A percentile compares a stretch with the other conserved stretches of the same genome.
Evolutionary conservation across 305 asterid species (phyloP).

Genomic region (Fraxinus ornus): DNA sequence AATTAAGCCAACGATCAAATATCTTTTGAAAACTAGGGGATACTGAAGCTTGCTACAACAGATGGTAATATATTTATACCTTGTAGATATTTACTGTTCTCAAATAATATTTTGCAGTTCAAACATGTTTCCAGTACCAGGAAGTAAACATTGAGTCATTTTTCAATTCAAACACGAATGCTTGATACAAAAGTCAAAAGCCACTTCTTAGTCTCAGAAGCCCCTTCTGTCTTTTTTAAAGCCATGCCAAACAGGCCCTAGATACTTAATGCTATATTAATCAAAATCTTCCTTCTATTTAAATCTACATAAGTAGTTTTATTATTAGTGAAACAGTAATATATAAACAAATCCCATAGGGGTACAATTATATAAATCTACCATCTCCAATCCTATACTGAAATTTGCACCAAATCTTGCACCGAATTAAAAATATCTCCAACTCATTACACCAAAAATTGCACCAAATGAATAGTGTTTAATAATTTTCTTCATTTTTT

Average conservation of each 20-base stretch:
- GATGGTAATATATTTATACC: not conserved
- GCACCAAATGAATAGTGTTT: no score
- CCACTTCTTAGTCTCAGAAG: not conserved
- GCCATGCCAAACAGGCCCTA: not conserved
- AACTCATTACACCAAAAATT: no score
- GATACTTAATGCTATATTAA: not conserved
- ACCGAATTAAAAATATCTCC: no score
- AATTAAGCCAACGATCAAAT: not conserved
- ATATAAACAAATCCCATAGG: not conserved
- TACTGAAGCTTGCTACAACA: not conserved
- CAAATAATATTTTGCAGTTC: not conserved
- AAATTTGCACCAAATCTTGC: no score
- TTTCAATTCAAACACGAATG: not conserved
- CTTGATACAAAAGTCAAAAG: not conserved
- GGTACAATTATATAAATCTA: not conserved
- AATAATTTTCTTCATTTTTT: no score
- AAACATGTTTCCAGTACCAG: not conserved
- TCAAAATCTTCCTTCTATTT: not conserved
- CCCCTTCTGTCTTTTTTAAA: not conserved
- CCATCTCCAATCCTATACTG: no score
- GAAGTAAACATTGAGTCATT: not conserved
- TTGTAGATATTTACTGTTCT: not conserved
- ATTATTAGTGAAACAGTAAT: not conserved
- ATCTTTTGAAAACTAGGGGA: not conserved
- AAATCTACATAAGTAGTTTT: not conserved